phyloP scores from a whole-genome alignment of 106 monocot genomes.

The Allium fistulosum region DNA sequence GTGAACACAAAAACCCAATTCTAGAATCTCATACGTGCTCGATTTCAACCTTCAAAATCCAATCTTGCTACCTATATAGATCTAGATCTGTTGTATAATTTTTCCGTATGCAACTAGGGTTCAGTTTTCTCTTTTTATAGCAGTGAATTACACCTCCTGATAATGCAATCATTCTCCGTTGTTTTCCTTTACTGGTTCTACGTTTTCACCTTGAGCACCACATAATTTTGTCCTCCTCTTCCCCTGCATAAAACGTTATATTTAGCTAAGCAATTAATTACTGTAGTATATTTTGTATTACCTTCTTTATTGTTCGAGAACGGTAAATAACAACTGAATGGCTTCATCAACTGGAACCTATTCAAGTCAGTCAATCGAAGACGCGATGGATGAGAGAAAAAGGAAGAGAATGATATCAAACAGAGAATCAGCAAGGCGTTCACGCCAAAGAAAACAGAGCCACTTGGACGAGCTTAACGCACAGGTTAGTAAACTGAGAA shows the following conservation, averaged over 20 bases:
- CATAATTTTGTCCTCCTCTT: neutral
- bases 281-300: too few relatives aligned
- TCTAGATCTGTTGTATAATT: neutral
- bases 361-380: constrained; percentile 15
- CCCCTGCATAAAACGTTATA: neutral
- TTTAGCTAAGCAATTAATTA: neutral
- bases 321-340: neutral
- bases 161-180: constrained; percentile 76
- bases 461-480: constrained; percentile 40
- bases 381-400: constrained; percentile 31
- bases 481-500: constrained; percentile 23
- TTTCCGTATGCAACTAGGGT: constrained; percentile 18
- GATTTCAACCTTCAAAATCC: constrained; percentile 1
- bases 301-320: neutral
- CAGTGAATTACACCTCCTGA: constrained; percentile 57
- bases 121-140: constrained; percentile 20
- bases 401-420: constrained; percentile 29
- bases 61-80: neutral
- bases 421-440: constrained; percentile 45
- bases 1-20: constrained; percentile 6
- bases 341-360: neutral
- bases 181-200: constrained; percentile 96
- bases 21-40: neutral
- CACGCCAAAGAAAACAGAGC: constrained; percentile 49
- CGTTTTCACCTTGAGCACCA: constrained; percentile 49